These are phyloP conservation scores for Penicillium silybi DNA, from an alignment of 495 filamentous ascomycete species.

Conservation along the genomic window DNA sequence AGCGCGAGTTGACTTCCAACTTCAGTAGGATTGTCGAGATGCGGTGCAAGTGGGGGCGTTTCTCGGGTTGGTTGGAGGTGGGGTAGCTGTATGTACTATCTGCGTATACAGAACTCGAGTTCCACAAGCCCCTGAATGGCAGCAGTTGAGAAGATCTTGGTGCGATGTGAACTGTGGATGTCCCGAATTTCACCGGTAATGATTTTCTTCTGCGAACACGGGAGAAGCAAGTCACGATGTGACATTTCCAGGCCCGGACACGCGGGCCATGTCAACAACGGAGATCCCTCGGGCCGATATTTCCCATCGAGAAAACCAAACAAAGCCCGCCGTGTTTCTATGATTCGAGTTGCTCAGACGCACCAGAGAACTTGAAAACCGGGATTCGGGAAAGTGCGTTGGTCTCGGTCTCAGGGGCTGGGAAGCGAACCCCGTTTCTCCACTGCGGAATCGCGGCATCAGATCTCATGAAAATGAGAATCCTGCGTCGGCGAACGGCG, in stretches of 20 bases:
- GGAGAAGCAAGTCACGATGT: too few species aligned
- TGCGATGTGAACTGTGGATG: neutral
- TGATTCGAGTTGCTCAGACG: neutral
- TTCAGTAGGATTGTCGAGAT: neutral
- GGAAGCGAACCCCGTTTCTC: neutral
- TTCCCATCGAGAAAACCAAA: neutral
- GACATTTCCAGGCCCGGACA: neutral
- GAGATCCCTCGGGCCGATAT: neutral
- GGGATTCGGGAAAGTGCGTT: too few species aligned
- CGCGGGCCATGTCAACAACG: too few species aligned
- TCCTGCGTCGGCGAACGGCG: neutral
- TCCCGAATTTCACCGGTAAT: neutral
- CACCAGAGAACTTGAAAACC: too few species aligned
- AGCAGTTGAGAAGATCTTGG: neutral
- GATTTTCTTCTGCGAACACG: neutral
- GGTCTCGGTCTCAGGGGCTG: neutral
- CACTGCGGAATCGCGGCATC: neutral
- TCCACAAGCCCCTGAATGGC: neutral
- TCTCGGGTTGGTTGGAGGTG: slow-evolving; percentile 7
- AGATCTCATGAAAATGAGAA: neutral
- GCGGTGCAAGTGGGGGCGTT: neutral
- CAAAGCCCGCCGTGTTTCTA: neutral
- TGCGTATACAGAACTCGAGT: neutral
- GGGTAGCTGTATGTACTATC: neutral
- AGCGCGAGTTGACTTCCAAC: too few species aligned